These are phyloP conservation scores for Saccharomycopsis malanga DNA, from an alignment of 805 yeast genomes.

Conservation along the genomic window DNA sequence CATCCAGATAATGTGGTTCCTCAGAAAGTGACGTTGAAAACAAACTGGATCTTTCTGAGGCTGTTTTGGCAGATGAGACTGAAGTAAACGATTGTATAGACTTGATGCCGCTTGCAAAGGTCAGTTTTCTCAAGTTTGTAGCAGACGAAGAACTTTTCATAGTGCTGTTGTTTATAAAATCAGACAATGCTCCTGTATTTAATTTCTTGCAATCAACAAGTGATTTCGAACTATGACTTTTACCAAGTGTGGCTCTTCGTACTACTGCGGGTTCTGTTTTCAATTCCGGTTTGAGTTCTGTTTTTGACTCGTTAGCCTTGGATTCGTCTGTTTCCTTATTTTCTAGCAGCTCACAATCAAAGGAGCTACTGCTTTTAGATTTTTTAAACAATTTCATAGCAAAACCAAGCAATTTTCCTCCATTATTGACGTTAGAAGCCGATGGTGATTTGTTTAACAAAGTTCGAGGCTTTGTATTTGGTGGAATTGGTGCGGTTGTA, in stretches of 20 bases:
- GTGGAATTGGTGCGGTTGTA: background rate
- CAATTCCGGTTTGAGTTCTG: too few species aligned
- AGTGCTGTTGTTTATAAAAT: background rate
- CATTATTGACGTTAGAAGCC: background rate
- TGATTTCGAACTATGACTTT: background rate
- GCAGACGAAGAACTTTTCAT: background rate
- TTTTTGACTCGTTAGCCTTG: too few species aligned
- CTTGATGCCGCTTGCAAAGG: conserved; percentile 4
- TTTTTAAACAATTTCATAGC: conserved; percentile 22
- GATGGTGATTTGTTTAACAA: background rate
- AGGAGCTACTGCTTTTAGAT: conserved; percentile 17
- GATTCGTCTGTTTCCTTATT: background rate
- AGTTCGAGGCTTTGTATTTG: background rate
- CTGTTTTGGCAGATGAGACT: conserved; percentile 2
- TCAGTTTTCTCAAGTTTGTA: background rate
- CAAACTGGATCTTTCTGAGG: conserved; percentile 6
- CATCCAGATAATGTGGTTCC: too few species aligned
- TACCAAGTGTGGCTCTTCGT: too few species aligned
- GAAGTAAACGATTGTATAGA: conserved; percentile 14
- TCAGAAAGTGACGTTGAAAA: too few species aligned
- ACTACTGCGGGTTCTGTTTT: too few species aligned
- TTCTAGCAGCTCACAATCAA: background rate
- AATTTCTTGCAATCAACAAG: background rate
- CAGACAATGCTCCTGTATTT: background rate
- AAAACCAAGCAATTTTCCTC: conserved; percentile 14